Evolutionary conservation across 2,329 filamentous ascomycete species (phyloP).

Genomic region (Dissoconium aciculare): DNA sequence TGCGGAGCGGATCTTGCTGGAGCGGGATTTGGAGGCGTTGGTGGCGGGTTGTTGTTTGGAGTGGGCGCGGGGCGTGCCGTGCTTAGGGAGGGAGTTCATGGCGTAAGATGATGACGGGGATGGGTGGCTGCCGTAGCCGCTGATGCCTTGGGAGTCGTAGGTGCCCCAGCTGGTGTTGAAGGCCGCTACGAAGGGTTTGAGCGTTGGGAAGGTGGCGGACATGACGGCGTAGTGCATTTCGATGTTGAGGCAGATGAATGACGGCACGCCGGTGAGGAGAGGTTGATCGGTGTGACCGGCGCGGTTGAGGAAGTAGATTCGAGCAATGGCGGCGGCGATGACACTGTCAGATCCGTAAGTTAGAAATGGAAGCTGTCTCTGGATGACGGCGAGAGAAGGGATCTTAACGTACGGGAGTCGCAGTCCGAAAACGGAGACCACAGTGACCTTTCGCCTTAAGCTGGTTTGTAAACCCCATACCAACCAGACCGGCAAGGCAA

Average conservation of each 20-base stretch:
- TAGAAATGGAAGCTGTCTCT: neutral
- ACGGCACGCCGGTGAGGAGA: constrained; percentile 9
- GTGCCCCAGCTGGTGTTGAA: constrained; percentile 16
- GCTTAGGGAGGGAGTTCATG: constrained; percentile 8
- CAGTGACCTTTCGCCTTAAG: constrained; percentile 10
- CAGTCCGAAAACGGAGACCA: constrained; percentile 13
- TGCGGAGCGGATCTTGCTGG: constrained; percentile 1
- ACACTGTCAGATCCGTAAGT: constrained; percentile 4
- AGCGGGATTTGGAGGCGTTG: constrained; percentile 2
- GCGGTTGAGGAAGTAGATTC: constrained; percentile 9
- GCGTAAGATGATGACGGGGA: constrained; percentile 11
- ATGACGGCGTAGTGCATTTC: constrained; percentile 17
- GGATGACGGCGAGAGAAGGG: neutral
- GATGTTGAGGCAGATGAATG: constrained; percentile 15
- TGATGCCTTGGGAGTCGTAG: constrained; percentile 10
- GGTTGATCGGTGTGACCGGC: constrained; percentile 8
- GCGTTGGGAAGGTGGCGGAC: constrained; percentile 13
- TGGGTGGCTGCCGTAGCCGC: constrained; percentile 9
- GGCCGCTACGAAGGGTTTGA: constrained; percentile 15
- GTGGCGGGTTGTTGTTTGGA: constrained; percentile 4
- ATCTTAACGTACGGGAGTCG: constrained; percentile 5
- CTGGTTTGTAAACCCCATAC: constrained; percentile 13
- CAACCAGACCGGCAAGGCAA: constrained; percentile 14
- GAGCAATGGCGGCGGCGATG: constrained; percentile 9
- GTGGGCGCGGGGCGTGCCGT: neutral